phyloP scores from a whole-genome alignment of 345 rosid genomes.

The Limnanthes douglasii region DNA sequence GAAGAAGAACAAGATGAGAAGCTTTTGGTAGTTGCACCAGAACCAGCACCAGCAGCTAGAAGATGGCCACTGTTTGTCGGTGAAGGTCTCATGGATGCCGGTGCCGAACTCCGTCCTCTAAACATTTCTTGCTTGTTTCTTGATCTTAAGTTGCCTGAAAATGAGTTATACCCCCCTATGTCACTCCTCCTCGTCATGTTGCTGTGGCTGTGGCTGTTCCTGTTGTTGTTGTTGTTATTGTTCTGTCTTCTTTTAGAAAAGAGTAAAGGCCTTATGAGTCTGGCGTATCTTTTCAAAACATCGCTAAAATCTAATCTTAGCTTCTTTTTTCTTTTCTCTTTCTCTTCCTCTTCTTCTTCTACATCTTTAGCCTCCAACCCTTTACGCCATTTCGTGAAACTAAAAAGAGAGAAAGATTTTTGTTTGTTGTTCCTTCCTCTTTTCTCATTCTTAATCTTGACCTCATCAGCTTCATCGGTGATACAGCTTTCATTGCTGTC shows the following conservation, averaged over 20 bases:
- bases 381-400: slow-evolving; percentile 37
- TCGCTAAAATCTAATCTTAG: slow-evolving; percentile 48
- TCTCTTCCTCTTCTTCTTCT: slow-evolving; percentile 18
- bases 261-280: slow-evolving; percentile 10
- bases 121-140: slow-evolving; percentile 16
- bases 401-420: slow-evolving; percentile 63
- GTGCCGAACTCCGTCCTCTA: slow-evolving; percentile 55
- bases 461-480: not conserved
- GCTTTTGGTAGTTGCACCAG: slow-evolving; percentile 20
- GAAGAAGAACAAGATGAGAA: slow-evolving; percentile 39
- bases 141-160: slow-evolving; percentile 26
- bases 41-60: too few species aligned
- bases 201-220: too few species aligned
- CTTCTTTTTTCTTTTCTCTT: slow-evolving; percentile 37
- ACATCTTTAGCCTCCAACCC: slow-evolving; percentile 24
- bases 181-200: too few species aligned
- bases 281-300: slow-evolving; percentile 37
- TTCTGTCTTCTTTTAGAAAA: slow-evolving; percentile 38
- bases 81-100: slow-evolving; percentile 81
- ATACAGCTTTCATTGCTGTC: slow-evolving; percentile 5
- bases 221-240: not conserved
- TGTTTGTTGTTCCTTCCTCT: slow-evolving; percentile 21
- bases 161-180: slow-evolving; percentile 15
- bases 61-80: slow-evolving; percentile 76
- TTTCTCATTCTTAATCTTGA: slow-evolving; percentile 7